phyloP scores from a whole-genome alignment of 2,329 filamentous ascomycete genomes.

The Elsinoe arachidis region DNA sequence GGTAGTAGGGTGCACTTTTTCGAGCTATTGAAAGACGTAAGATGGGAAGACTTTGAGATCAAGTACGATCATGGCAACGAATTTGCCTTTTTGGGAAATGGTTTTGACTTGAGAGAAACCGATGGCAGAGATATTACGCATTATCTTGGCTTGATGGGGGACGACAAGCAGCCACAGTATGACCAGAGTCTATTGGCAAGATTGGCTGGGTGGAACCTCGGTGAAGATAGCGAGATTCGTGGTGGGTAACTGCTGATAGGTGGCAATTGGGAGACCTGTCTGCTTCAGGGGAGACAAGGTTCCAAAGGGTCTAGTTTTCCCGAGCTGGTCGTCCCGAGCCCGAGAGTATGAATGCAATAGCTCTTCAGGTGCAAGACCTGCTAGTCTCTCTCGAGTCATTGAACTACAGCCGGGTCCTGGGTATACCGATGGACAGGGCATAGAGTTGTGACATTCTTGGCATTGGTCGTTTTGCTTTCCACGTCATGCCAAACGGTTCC shows the following conservation, averaged over 20 bases:
- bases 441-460: too few species aligned
- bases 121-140: neutral
- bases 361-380: too few species aligned
- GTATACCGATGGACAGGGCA: too few species aligned
- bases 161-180: neutral
- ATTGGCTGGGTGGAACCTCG: neutral
- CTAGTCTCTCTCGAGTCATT: too few species aligned
- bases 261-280: too few species aligned
- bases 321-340: too few species aligned
- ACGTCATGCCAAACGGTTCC: too few species aligned
- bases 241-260: neutral
- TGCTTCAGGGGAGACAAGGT: too few species aligned
- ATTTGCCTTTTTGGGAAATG: conserved; percentile 33
- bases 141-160: neutral
- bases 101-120: neutral
- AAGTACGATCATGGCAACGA: conserved; percentile 32
- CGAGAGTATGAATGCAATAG: too few species aligned
- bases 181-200: neutral
- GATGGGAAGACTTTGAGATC: conserved; percentile 37
- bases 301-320: too few species aligned
- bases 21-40: conserved; percentile 28
- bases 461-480: too few species aligned
- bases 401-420: too few species aligned
- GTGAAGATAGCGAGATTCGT: neutral
- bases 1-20: conserved; percentile 33